Evolutionary conservation across 1,284 basidiomycete species (phyloP).

Genomic region (Anthracocystis setariae): DNA sequence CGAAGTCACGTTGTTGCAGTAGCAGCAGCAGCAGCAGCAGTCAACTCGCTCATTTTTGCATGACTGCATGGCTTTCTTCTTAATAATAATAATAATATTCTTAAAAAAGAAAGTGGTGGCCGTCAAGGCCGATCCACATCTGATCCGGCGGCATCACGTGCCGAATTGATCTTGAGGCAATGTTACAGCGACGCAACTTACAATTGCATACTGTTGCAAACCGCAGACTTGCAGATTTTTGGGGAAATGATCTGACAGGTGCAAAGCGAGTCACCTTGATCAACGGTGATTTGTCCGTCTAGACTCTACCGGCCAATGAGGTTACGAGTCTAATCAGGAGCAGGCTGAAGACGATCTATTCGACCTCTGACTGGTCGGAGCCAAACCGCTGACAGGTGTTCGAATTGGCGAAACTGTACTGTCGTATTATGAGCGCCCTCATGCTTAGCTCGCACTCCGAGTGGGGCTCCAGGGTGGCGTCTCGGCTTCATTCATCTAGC

Average conservation of each 20-base stretch:
- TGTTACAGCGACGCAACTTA: slow-evolving; percentile 8
- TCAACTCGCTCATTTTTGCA: too few relatives aligned
- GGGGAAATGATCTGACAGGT: too few relatives aligned
- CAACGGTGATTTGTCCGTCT: slow-evolving; percentile 6
- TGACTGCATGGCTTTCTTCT: neutral
- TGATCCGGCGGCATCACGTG: neutral
- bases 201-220: too few relatives aligned
- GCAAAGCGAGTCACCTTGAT: neutral
- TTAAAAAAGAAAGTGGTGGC: neutral
- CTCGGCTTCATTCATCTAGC: slow-evolving; percentile 13
- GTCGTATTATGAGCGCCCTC: too few relatives aligned
- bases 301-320: neutral
- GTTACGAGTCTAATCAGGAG: neutral
- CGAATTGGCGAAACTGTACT: too few relatives aligned
- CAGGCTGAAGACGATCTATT: neutral
- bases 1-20: too few relatives aligned
- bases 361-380: neutral
- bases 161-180: neutral
- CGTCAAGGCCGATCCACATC: slow-evolving; percentile 27
- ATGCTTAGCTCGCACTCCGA: too few relatives aligned
- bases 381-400: too few relatives aligned
- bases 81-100: neutral
- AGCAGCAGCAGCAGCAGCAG: too few relatives aligned
- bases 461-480: slow-evolving; percentile 2
- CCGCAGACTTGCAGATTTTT: too few relatives aligned